A percentile compares a stretch with the other conserved stretches of the same genome.
Evolutionary conservation across 1,284 basidiomycete species (phyloP).

Genomic region (Moesziomyces parantarcticus): DNA sequence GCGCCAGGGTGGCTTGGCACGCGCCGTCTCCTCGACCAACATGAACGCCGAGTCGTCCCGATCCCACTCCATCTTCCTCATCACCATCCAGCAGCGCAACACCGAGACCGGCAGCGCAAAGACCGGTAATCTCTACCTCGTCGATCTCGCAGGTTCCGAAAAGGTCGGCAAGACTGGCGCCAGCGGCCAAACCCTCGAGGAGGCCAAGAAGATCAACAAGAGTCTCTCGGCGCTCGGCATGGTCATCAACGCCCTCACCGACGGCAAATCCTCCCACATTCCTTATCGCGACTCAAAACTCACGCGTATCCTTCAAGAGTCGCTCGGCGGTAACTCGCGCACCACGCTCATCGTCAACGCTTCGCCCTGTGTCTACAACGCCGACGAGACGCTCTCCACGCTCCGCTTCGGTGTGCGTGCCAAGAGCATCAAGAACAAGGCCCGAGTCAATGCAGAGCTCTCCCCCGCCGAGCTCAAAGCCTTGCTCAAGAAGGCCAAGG

Average conservation of each 20-base stretch:
- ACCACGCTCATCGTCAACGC: slow-evolving; percentile 99
- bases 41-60: slow-evolving; percentile 99
- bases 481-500: slow-evolving; percentile 87
- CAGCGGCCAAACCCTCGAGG: slow-evolving; percentile 97
- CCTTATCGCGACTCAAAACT: slow-evolving; percentile 99
- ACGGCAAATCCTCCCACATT: slow-evolving; percentile 90
- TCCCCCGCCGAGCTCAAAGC: slow-evolving; percentile 95
- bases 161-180: slow-evolving; percentile 99
- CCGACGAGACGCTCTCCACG: slow-evolving; percentile 95
- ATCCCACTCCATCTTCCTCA: slow-evolving; percentile 98
- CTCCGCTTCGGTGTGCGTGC: slow-evolving; percentile 94
- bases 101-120: slow-evolving; percentile 95
- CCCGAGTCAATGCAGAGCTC: slow-evolving; percentile 96
- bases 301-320: slow-evolving; percentile 99
- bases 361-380: slow-evolving; percentile 96
- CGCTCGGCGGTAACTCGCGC: slow-evolving; percentile 96
- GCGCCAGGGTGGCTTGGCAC: slow-evolving; percentile 89
- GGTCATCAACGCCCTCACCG: slow-evolving; percentile 99
- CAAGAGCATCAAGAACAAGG: slow-evolving; percentile 99
- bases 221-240: slow-evolving; percentile 96
- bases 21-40: slow-evolving; percentile 95
- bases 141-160: slow-evolving; percentile 98
- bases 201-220: slow-evolving; percentile 99
- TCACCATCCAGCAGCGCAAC: slow-evolving; percentile 96
- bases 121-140: slow-evolving; percentile 95